Percentiles rank a stretch among this genome's conserved stretches.
Evolutionary conservation across 2,329 filamentous ascomycete genomes (phyloP).

Genomic region (Penicillium hesseltinei): DNA sequence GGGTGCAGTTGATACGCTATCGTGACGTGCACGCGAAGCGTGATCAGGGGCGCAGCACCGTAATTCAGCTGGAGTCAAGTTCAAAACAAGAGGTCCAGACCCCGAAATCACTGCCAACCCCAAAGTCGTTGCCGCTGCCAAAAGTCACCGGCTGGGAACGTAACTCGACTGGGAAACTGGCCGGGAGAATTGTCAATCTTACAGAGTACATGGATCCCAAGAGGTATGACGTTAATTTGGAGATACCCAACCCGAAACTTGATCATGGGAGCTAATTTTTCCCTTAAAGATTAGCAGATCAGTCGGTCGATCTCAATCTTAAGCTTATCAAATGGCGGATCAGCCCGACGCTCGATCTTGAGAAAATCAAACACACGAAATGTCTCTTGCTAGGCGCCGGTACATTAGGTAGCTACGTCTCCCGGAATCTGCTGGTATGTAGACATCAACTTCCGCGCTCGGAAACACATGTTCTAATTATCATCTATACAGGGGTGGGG

Average conservation of each 20-base stretch:
- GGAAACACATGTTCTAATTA: conserved; percentile 6
- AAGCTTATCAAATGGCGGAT: conserved; percentile 99
- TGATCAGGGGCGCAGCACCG: conserved; percentile 77
- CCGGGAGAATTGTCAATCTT: conserved; percentile 74
- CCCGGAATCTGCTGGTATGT: conserved; percentile 72
- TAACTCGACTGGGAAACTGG: conserved; percentile 72
- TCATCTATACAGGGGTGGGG: conserved; percentile 68
- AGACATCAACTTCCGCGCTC: background rate
- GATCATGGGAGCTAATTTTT: background rate
- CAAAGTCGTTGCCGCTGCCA: conserved; percentile 55
- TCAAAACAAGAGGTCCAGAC: conserved; percentile 32
- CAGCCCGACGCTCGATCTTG: conserved; percentile 80
- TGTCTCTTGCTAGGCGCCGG: conserved; percentile 90
- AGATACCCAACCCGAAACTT: background rate
- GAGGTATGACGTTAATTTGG: conserved; percentile 40
- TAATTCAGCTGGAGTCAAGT: conserved; percentile 61
- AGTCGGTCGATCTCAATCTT: conserved; percentile 91
- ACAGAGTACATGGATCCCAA: conserved; percentile 91
- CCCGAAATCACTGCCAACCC: conserved; percentile 8
- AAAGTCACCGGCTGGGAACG: conserved; percentile 97
- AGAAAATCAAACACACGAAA: conserved; percentile 82
- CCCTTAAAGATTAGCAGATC: conserved; percentile 67
- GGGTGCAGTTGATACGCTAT: conserved; percentile 84
- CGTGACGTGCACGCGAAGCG: conserved; percentile 75
- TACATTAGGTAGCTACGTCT: conserved; percentile 90